These are phyloP conservation scores for Protoeuglena noctilucae DNA, from an alignment of 139 green algal species.

Conservation along the genomic window DNA sequence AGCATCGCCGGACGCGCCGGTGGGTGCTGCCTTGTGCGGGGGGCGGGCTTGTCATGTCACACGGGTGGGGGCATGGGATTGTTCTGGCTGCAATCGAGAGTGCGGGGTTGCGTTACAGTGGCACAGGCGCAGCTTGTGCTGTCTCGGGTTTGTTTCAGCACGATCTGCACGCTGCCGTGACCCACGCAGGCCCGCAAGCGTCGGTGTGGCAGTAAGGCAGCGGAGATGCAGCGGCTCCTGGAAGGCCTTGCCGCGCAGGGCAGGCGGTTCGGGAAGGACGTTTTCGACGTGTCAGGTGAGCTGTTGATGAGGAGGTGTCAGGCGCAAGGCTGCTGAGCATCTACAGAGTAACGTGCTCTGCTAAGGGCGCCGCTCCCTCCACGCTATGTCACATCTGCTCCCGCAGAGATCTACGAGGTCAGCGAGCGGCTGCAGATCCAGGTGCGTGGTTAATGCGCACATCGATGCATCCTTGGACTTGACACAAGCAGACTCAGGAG, in stretches of 20 bases:
- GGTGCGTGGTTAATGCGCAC: conserved; percentile 7
- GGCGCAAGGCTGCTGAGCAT: too few relatives aligned
- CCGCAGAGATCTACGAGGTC: conserved; percentile 36
- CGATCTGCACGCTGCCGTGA: too few relatives aligned
- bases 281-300: conserved; percentile 17
- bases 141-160: not conserved
- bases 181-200: not conserved
- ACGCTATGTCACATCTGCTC: conserved; percentile 1
- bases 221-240: conserved; percentile 47
- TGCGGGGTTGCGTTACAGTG: not conserved
- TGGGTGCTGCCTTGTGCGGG: conserved; percentile 20
- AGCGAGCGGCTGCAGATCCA: conserved; percentile 45
- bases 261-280: conserved; percentile 12
- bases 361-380: not conserved
- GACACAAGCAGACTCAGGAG: not conserved
- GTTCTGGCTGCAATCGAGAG: not conserved
- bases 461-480: not conserved
- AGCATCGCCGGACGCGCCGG: conserved; percentile 1
- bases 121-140: conserved; percentile 1
- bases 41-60: not conserved
- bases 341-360: not conserved
- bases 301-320: not conserved
- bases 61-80: not conserved
- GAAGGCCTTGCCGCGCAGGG: conserved; percentile 22
- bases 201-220: not conserved